Conservation (phyloP, 2,329 filamentous ascomycete genomes). For the Phaeosphaeria sp. region DNA sequence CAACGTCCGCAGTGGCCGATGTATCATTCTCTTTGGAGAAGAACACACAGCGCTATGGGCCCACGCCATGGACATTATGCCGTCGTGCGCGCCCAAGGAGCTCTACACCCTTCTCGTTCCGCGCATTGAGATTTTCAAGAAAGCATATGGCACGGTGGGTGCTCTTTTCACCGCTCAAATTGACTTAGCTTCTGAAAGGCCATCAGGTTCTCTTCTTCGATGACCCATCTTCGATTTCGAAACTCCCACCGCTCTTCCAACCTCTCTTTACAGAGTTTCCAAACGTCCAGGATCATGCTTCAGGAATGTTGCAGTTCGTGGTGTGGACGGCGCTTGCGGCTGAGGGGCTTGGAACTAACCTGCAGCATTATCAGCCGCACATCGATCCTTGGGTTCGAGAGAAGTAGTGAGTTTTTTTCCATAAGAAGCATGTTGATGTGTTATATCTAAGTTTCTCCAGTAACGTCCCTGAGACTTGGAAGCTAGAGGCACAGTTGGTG, state of each 20-base stretch:
- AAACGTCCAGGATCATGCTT: constrained; percentile 31
- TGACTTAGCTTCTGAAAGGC: background rate
- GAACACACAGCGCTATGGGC: constrained; percentile 35
- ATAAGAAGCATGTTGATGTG: background rate
- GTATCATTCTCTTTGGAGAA: constrained; percentile 33
- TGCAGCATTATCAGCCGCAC: constrained; percentile 36
- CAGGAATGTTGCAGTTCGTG: constrained; percentile 31
- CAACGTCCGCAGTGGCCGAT: constrained; percentile 37
- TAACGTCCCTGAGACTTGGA: constrained; percentile 29
- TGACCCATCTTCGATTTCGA: constrained; percentile 15
- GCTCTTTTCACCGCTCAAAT: background rate
- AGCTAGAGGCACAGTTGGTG: constrained; percentile 31
- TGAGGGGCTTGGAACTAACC: constrained; percentile 32
- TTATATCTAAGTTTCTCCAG: background rate
- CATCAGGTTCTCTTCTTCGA: constrained; percentile 28
- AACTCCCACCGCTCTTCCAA: constrained; percentile 19
- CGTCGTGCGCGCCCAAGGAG: background rate
- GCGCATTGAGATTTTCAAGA: constrained; percentile 27
- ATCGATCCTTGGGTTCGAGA: constrained; percentile 31
- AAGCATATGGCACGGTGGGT: constrained; percentile 30
- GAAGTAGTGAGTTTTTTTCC: constrained; percentile 14
- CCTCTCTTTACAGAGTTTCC: constrained; percentile 21
- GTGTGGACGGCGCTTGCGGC: constrained; percentile 36
- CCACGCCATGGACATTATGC: constrained; percentile 19
- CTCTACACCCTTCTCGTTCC: constrained; percentile 19